Evolutionary conservation across 2,329 filamentous ascomycete genomes (phyloP).

Genomic region (Dactylellina haptotyla): DNA sequence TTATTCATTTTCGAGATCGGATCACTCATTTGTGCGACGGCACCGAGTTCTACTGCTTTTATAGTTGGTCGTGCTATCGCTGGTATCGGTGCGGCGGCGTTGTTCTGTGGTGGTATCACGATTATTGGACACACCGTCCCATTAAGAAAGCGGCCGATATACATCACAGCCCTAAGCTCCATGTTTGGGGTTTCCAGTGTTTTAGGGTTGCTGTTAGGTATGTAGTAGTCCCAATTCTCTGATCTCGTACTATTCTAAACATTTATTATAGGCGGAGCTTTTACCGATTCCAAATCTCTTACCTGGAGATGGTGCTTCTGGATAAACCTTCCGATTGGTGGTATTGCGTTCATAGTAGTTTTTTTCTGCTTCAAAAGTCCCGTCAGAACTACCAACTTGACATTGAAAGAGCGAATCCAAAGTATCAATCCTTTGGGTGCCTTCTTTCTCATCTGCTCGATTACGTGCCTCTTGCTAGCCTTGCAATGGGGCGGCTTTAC

Average conservation of each 20-base stretch:
- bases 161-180: slow-evolving; percentile 58
- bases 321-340: slow-evolving; percentile 63
- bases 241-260: not conserved
- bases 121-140: slow-evolving; percentile 62
- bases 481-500: slow-evolving; percentile 60
- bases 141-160: slow-evolving; percentile 58
- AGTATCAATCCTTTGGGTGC: slow-evolving; percentile 61
- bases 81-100: slow-evolving; percentile 62
- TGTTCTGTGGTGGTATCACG: slow-evolving; percentile 66
- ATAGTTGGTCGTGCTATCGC: slow-evolving; percentile 68
- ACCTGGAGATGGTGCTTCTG: slow-evolving; percentile 68
- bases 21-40: slow-evolving; percentile 68
- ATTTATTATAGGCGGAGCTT: slow-evolving; percentile 23
- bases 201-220: slow-evolving; percentile 65
- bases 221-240: slow-evolving; percentile 53
- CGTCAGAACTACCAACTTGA: slow-evolving; percentile 54
- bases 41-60: slow-evolving; percentile 65
- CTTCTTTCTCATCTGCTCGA: slow-evolving; percentile 59
- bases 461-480: slow-evolving; percentile 59
- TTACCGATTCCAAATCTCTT: slow-evolving; percentile 61
- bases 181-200: slow-evolving; percentile 67
- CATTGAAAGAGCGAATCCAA: slow-evolving; percentile 55
- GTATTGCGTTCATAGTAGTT: slow-evolving; percentile 60
- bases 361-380: slow-evolving; percentile 60
- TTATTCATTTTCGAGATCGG: slow-evolving; percentile 60